Conservation (phyloP, 2,329 filamentous ascomycete genomes). For the Botrytis tulipae region DNA sequence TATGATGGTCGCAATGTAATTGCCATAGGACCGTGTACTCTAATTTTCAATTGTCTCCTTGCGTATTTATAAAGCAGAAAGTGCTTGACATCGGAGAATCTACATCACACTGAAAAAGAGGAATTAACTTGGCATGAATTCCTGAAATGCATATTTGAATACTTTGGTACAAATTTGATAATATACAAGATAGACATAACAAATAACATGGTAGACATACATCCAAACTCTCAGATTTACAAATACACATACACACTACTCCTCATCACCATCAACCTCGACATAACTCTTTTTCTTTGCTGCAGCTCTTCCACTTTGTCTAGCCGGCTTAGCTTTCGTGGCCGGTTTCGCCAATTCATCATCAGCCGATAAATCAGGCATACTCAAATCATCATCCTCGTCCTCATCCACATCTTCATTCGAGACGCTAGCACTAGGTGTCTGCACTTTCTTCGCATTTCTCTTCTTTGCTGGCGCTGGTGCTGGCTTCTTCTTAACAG, state of each 20-base stretch:
- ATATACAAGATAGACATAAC: neutral
- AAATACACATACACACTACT: neutral
- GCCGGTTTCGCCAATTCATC: conserved; percentile 14
- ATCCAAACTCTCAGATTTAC: neutral
- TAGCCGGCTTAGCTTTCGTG: conserved; percentile 19
- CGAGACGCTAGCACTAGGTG: conserved; percentile 6
- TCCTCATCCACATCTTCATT: conserved; percentile 27
- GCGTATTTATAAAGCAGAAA: neutral
- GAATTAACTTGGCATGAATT: too few relatives aligned
- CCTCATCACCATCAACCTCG: conserved; percentile 13
- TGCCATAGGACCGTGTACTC: neutral
- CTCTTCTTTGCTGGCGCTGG: conserved; percentile 38
- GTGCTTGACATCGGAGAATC: neutral
- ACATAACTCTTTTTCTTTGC: conserved; percentile 25
- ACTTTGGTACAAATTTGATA: neutral
- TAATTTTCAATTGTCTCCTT: neutral
- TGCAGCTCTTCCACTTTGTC: conserved; percentile 30
- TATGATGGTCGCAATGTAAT: neutral
- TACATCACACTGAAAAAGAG: neutral
- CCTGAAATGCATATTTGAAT: neutral
- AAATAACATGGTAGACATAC: neutral
- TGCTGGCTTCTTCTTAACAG: conserved; percentile 30
- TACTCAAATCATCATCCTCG: conserved; percentile 38
- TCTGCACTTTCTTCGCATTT: conserved; percentile 7
- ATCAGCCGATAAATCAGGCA: conserved; percentile 43